phyloP scores from a whole-genome alignment of 164 flowering plant species.

The Akebia trifoliata region DNA sequence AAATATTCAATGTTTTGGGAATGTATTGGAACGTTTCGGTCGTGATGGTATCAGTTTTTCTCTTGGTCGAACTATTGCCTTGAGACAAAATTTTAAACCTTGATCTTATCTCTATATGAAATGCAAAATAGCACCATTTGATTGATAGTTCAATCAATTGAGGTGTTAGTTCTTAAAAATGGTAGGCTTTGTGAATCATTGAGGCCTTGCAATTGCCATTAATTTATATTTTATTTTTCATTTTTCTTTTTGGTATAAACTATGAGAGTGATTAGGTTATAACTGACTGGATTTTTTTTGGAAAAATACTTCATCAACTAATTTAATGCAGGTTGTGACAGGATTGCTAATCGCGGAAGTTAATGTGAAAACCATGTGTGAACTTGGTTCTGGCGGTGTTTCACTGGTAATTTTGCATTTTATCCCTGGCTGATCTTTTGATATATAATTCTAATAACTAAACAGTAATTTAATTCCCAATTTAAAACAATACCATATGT shows the following conservation, averaged over 20 bases:
- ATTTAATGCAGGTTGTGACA: slow-evolving; percentile 65
- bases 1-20: too few relatives aligned
- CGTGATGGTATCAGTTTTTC: too few relatives aligned
- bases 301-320: not conserved
- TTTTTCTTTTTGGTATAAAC: not conserved
- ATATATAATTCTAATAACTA: not conserved
- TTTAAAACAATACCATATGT: not conserved
- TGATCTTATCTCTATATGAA: not conserved
- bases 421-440: not conserved
- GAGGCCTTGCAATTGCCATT: not conserved
- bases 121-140: not conserved
- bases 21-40: not conserved
- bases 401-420: slow-evolving; percentile 55
- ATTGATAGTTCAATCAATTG: not conserved
- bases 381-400: slow-evolving; percentile 95
- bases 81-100: too few relatives aligned
- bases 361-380: slow-evolving; percentile 90
- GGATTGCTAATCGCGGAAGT: slow-evolving; percentile 94
- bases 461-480: not conserved
- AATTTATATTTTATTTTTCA: not conserved
- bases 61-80: too few relatives aligned
- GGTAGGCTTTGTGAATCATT: not conserved
- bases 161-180: not conserved
- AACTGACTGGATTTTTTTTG: slow-evolving; percentile 5
- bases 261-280: not conserved